Base-by-base conservation (phyloP, 352 stramenopile genomes). In the Hyaloperonospora arabidopsidis region DNA sequence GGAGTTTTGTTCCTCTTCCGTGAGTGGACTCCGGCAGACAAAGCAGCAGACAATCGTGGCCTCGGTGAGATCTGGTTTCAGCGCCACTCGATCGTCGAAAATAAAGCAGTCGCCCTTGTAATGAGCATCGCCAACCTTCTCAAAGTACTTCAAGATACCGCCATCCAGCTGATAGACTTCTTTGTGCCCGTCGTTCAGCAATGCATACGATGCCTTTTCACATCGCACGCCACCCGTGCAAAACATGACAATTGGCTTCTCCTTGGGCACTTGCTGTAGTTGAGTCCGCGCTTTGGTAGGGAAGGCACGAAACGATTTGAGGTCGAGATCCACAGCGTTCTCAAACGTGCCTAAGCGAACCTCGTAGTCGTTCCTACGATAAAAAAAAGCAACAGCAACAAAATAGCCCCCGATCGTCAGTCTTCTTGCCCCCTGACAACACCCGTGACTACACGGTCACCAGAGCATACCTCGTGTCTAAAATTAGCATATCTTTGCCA, bases 131-230 rank as follows among this genome's bases (percentile, higher is more conserved):
- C 79, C 77, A 12, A 85, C 76, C 21, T 82, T 72, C 50, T 86
- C 77, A 76, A 90, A 88, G 53, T 90, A 90, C 49, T 84, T 82
- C 41, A 90, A 63, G 21, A 90, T 88, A 6, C 79, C 79, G 35
- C 79, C 79, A 23, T 90, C 75, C 11, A 90, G 63, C 38, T 90
- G 79, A 50, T 85, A 89, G 14, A 89, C 79, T 15, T 74, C 52
- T 44, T 71, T 63, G 61, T 74, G 60, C 0, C 79, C 79, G 12
- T 78, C 68, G n/a, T 79, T 63, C 1, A 80, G 54, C 45, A 89
- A 64, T 12, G 69, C 70, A 56, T 84, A 85, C 34, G 79, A 81
- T 3, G 79, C 79, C 53, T 89, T 89, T 46, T 89, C 79, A 45
- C 76, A 89, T 11, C 79, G 76, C 41, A 89, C 79, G 28, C 79